phyloP scores from a whole-genome alignment of 2,329 filamentous ascomycete species.

The Bipolaris gigantea region DNA sequence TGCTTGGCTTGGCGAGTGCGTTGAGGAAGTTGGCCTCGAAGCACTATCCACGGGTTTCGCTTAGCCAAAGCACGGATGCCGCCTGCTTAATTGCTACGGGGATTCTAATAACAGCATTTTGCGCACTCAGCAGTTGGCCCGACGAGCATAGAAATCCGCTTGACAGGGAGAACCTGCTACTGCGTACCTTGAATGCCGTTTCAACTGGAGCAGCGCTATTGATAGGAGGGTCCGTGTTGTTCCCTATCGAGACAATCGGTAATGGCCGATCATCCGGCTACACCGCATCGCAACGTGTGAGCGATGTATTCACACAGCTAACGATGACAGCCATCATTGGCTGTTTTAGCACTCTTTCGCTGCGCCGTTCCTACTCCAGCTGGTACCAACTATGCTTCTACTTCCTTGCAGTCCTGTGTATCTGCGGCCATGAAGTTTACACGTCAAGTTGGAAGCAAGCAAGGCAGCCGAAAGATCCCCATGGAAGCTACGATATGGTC shows the following conservation, averaged over 20 bases:
- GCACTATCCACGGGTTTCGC: slow-evolving; percentile 7
- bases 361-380: slow-evolving; percentile 29
- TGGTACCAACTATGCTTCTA: slow-evolving; percentile 20
- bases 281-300: neutral
- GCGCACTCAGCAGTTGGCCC: slow-evolving; percentile 4
- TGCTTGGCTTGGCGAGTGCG: slow-evolving; percentile 23
- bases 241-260: slow-evolving; percentile 11
- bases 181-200: slow-evolving; percentile 17
- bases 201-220: slow-evolving; percentile 19
- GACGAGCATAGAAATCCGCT: slow-evolving; percentile 11
- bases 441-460: neutral
- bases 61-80: neutral
- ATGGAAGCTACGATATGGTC: slow-evolving; percentile 8
- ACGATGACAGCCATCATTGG: slow-evolving; percentile 20
- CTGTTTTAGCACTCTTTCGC: slow-evolving; percentile 14
- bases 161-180: slow-evolving; percentile 7
- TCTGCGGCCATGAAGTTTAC: slow-evolving; percentile 9
- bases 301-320: slow-evolving; percentile 12
- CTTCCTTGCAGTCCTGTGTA: slow-evolving; percentile 15
- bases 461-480: neutral
- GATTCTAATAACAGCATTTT: slow-evolving; percentile 9
- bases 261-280: neutral
- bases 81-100: slow-evolving; percentile 7
- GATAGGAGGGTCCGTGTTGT: slow-evolving; percentile 21
- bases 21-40: slow-evolving; percentile 12